phyloP scores from a whole-genome alignment of 257 asterid species.

The Vinca minor region DNA sequence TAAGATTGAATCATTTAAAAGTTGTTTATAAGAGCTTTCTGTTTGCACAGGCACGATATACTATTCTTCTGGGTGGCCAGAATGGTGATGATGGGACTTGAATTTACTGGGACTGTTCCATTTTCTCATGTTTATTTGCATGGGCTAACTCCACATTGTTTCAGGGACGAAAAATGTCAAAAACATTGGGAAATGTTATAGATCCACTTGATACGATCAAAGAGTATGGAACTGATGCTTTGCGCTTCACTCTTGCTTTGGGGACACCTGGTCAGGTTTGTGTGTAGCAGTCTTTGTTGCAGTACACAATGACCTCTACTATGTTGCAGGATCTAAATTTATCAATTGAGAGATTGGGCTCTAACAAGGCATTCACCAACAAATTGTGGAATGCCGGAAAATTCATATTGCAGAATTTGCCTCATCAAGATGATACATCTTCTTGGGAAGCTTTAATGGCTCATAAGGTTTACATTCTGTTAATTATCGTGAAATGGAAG shows the following conservation, averaged over 20 bases:
- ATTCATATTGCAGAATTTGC: slow-evolving; percentile 86
- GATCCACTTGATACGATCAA: slow-evolving; percentile 84
- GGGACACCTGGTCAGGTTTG: slow-evolving; percentile 99
- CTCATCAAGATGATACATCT: slow-evolving; percentile 53
- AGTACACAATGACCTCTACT: slow-evolving; percentile 7
- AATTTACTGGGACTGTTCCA: slow-evolving; percentile 84
- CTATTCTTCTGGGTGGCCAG: slow-evolving; percentile 99
- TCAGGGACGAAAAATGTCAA: slow-evolving; percentile 98
- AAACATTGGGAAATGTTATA: slow-evolving; percentile 83
- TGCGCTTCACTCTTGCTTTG: slow-evolving; percentile 84
- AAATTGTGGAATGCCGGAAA: slow-evolving; percentile 99
- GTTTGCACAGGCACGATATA: slow-evolving; percentile 83
- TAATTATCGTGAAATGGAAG: background rate
- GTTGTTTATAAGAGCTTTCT: slow-evolving; percentile 12
- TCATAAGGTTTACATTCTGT: slow-evolving; percentile 46
- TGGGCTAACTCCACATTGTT: slow-evolving; percentile 41
- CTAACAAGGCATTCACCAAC: slow-evolving; percentile 95
- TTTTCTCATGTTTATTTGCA: slow-evolving; percentile 82
- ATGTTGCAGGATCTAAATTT: slow-evolving; percentile 73
- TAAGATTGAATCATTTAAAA: too few relatives aligned
- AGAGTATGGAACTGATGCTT: slow-evolving; percentile 93
- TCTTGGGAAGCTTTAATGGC: slow-evolving; percentile 59
- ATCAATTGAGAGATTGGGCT: slow-evolving; percentile 71
- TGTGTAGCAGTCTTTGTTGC: background rate
- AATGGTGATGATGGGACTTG: slow-evolving; percentile 99